phyloP scores from a whole-genome alignment of 768 basidiomycete species.

The Tulasnella sp. region DNA sequence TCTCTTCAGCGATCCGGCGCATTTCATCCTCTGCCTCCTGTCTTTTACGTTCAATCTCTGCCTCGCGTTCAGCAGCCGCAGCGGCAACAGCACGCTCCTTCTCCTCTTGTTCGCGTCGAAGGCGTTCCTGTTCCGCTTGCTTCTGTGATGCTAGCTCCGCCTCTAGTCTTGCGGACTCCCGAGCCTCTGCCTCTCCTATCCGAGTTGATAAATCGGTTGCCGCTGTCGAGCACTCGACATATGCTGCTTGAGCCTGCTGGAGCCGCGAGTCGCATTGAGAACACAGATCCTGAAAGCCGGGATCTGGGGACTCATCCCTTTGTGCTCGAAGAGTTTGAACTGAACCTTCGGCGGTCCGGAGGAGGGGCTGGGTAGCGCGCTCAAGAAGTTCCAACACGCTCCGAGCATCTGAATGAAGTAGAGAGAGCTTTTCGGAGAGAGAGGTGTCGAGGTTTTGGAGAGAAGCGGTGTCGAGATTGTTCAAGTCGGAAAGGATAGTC shows the following conservation, averaged over 20 bases:
- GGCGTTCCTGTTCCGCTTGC: slow-evolving; percentile 41
- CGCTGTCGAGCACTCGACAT: neutral
- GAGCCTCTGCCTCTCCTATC: slow-evolving; percentile 8
- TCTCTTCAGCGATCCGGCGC: slow-evolving; percentile 44
- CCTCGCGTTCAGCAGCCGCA: slow-evolving; percentile 34
- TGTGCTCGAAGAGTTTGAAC: neutral
- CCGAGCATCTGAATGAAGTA: slow-evolving; percentile 1
- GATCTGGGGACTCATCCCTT: neutral
- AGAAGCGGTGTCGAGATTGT: neutral
- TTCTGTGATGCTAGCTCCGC: slow-evolving; percentile 11
- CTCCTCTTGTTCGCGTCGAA: slow-evolving; percentile 38
- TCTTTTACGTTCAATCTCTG: slow-evolving; percentile 39
- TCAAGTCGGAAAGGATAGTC: neutral
- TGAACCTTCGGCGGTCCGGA: neutral
- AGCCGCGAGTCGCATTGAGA: neutral
- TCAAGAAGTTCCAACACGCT: slow-evolving; percentile 19
- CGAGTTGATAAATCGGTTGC: slow-evolving; percentile 16
- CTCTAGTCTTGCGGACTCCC: slow-evolving; percentile 20
- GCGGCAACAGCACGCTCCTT: slow-evolving; percentile 44
- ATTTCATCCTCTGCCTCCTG: slow-evolving; percentile 45
- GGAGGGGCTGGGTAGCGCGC: slow-evolving; percentile 9
- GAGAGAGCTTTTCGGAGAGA: neutral
- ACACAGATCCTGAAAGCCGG: neutral
- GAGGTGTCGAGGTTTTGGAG: neutral
- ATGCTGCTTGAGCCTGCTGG: neutral